These are phyloP conservation scores for Trichophyton benhamiae DNA, from an alignment of 2,329 filamentous ascomycete species.

Conservation along the genomic window DNA sequence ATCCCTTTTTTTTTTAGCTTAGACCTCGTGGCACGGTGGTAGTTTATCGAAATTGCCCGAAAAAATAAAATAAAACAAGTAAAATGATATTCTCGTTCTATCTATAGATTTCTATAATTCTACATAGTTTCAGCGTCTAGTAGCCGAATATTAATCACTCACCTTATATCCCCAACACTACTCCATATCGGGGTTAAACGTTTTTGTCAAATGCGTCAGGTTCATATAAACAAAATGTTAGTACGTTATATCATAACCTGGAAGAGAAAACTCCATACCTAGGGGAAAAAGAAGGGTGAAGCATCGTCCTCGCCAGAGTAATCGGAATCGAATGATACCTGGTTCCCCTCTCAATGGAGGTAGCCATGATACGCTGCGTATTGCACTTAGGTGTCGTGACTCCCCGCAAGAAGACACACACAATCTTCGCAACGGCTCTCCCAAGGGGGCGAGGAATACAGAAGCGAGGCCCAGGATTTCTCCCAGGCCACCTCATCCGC, in stretches of 20 bases:
- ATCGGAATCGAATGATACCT: conserved; percentile 81
- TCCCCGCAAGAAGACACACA: conserved; percentile 36
- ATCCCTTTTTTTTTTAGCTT: neutral
- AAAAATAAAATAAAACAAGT: neutral
- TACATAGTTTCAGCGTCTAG: neutral
- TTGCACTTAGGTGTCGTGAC: conserved; percentile 78
- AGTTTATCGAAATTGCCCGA: neutral
- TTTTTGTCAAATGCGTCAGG: neutral
- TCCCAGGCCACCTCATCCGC: conserved; percentile 20
- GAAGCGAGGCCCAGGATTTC: conserved; percentile 18
- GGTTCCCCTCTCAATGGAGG: conserved; percentile 24
- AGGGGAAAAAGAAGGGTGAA: conserved; percentile 41
- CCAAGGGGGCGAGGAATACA: conserved; percentile 51
- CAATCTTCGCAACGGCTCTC: conserved; percentile 91
- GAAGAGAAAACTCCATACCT: conserved; percentile 34
- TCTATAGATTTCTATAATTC: neutral
- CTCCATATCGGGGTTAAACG: no score
- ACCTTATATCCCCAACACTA: neutral
- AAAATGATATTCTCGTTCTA: neutral
- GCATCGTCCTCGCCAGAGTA: conserved; percentile 73
- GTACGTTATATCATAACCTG: neutral
- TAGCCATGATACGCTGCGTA: conserved; percentile 45
- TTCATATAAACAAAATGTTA: neutral
- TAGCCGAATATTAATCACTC: neutral
- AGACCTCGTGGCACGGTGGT: neutral